phyloP scores from a whole-genome alignment of 257 asterid genomes.

The Salvia splendens region DNA sequence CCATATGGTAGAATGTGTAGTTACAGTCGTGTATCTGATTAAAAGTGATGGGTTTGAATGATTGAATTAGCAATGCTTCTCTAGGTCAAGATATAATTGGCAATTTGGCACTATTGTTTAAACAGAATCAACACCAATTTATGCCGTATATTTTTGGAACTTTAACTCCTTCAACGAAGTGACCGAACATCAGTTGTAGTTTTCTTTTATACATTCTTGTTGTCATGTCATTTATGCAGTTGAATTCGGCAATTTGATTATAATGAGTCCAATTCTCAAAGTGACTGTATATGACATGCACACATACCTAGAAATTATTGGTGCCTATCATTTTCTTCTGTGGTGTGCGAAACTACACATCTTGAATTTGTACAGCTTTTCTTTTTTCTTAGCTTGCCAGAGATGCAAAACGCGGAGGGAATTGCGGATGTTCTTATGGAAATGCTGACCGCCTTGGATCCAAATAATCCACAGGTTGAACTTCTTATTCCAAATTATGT shows the following conservation, averaged over 20 bases:
- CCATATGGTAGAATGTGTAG: neutral
- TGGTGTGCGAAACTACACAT: neutral
- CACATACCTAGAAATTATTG: neutral
- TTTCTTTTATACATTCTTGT: conserved; percentile 6
- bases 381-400: conserved; percentile 57
- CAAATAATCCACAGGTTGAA: conserved; percentile 70
- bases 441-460: conserved; percentile 84
- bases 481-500: conserved; percentile 14
- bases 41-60: neutral
- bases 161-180: neutral
- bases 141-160: neutral
- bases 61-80: neutral
- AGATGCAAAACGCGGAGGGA: conserved; percentile 88
- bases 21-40: neutral
- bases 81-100: neutral
- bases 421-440: conserved; percentile 76
- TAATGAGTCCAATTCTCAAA: neutral
- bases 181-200: neutral
- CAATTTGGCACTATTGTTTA: neutral
- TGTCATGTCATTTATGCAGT: neutral
- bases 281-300: neutral
- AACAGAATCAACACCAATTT: no score
- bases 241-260: neutral
- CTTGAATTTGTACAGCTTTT: conserved; percentile 25
- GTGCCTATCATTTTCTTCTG: conserved; percentile 4